Evolutionary conservation across 2,329 filamentous ascomycete species (phyloP), one percentile per base, ranked within the genome.

Genomic region (Colletotrichum tanaceti): DNA sequence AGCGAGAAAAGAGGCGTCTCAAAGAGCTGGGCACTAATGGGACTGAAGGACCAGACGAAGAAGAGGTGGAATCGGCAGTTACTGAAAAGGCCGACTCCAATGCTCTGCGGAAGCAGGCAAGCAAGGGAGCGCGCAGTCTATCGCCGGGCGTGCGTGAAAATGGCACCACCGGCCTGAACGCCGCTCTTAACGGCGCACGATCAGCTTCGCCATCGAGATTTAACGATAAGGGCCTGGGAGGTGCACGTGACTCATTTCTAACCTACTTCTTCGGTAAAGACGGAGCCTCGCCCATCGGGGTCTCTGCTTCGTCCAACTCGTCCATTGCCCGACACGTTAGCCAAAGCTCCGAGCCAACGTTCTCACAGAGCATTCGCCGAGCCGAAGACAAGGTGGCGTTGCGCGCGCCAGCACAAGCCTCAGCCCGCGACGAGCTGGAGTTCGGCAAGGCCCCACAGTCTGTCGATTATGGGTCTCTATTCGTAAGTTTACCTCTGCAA

Each of bases 221-320:
- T 71, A 88, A 88, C 71, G 84, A 84, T 32, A 87, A 89, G 71
- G 83, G 83, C 5, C 78, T 86, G 58, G 90, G 90, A 65, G 87
- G 83, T 69, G 89, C 93, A 47, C 89, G 91, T 71, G 96, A 99
- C 80, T 97, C 94, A 0, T 99, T 99, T 84, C 81, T 99, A 71
- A 98, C 95, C 81, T 99, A 99, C 81, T 99, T 99, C 82, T 99
- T 99, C 75, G 94, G 96, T 74, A 98, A 99, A 78, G 96, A 99
- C 70, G 93, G 93, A 54, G 85, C 87, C 32, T 74, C 75, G 46
- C 80, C 84, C 39, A 73, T 74, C 13, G 73, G 74, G 4, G 68
- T 66, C 79, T 72, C 75, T 73, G 75, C 76, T 74, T 68, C 78
- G 79, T 71, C 78, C 80, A 79, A 73, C 72, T 79, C 72, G 74